Conservation (phyloP, 352 stramenopile species). For the Pythium oligandrum region DNA sequence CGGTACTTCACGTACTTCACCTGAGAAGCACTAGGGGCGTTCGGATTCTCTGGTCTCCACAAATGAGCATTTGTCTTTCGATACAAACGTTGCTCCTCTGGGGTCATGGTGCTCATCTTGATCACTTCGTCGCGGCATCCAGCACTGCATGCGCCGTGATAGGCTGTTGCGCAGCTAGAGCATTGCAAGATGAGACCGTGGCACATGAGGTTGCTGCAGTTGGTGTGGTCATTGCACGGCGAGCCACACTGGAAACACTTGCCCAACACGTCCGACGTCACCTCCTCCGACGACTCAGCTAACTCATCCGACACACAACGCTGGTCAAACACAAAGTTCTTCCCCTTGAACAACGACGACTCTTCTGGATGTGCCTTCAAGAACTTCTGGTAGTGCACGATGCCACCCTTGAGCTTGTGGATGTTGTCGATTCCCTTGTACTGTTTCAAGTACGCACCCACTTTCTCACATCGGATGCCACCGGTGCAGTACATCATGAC, state of each 20-base stretch:
- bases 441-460: conserved; percentile 57
- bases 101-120: conserved; percentile 48
- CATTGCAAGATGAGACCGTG: conserved; percentile 55
- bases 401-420: conserved; percentile 51
- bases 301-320: conserved; percentile 37
- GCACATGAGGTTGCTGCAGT: conserved; percentile 65
- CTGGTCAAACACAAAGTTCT: conserved; percentile 81
- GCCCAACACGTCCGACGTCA: conserved; percentile 60
- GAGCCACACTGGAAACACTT: conserved; percentile 55
- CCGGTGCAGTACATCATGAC: conserved; percentile 69
- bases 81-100: conserved; percentile 44
- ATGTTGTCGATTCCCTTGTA: conserved; percentile 50
- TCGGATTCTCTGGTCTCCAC: conserved; percentile 58
- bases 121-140: conserved; percentile 49
- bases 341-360: conserved; percentile 35
- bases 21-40: conserved; percentile 12
- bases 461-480: conserved; percentile 62
- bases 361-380: conserved; percentile 33
- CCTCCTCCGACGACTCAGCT: conserved; percentile 30
- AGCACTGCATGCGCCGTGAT: conserved; percentile 26
- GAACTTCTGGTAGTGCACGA: conserved; percentile 57
- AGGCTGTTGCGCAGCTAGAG: conserved; percentile 22
- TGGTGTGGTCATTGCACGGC: conserved; percentile 41
- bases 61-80: conserved; percentile 45
- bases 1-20: conserved; percentile 54